Conservation (phyloP, 805 yeast species). For the Sugiyamaella smithiae region DNA sequence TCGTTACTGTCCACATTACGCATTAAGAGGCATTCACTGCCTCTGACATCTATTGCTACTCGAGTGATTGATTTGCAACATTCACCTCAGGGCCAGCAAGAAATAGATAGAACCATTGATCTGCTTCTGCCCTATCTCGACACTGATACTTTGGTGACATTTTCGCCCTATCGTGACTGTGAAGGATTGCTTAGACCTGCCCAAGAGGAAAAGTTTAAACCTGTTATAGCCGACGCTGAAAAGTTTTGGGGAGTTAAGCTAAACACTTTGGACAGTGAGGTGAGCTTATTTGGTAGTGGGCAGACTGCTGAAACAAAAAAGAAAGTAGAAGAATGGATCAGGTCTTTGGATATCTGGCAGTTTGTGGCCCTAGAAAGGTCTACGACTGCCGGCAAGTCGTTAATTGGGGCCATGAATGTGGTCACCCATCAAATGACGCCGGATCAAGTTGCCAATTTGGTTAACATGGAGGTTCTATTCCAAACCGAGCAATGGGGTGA, state of each 20-base stretch:
- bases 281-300: conserved; percentile 74
- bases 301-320: conserved; percentile 60
- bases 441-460: conserved; percentile 72
- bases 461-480: conserved; percentile 74
- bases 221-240: conserved; percentile 68
- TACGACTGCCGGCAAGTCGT: conserved; percentile 80
- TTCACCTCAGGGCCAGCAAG: conserved; percentile 36
- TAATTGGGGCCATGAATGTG: conserved; percentile 73
- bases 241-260: conserved; percentile 50
- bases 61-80: conserved; percentile 75
- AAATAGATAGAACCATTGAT: conserved; percentile 55
- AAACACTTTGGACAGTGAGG: conserved; percentile 71
- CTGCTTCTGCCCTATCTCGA: conserved; percentile 79
- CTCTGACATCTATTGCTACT: conserved; percentile 82
- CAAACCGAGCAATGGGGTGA: conserved; percentile 97
- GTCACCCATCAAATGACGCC: conserved; percentile 45
- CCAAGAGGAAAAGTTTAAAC: conserved; percentile 77
- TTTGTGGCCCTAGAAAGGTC: conserved; percentile 87
- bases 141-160: conserved; percentile 88
- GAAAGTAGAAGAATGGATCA: conserved; percentile 65
- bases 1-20: conserved; percentile 56
- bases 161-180: conserved; percentile 76
- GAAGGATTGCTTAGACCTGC: conserved; percentile 75
- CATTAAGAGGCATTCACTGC: conserved; percentile 75
- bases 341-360: conserved; percentile 65